Conservation (phyloP, 1,139 yeast species). For the Scheffersomyces illinoinensis region DNA sequence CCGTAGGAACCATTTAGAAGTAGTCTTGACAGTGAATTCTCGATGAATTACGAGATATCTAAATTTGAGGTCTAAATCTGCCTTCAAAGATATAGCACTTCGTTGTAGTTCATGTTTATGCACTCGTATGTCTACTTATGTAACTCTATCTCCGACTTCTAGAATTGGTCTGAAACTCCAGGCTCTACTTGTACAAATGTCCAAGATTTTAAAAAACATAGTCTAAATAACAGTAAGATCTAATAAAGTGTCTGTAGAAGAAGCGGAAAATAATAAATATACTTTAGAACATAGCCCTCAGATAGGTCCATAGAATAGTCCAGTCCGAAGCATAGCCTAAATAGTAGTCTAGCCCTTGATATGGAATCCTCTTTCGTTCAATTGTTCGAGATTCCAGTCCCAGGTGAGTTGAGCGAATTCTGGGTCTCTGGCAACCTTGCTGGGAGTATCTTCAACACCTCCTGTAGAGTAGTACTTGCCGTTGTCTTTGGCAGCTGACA, state of each 20-base stretch:
- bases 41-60: no score
- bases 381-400: slow-evolving; percentile 28
- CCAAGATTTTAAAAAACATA: not conserved
- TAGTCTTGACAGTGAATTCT: not conserved
- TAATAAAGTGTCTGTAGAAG: not conserved
- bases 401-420: slow-evolving; percentile 28
- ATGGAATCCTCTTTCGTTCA: slow-evolving; percentile 23
- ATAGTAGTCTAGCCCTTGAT: slow-evolving; percentile 1
- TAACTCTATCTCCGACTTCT: not conserved
- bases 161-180: not conserved
- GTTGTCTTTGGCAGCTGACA: slow-evolving; percentile 25
- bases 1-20: not conserved
- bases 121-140: not conserved
- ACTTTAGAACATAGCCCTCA: no score
- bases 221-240: not conserved
- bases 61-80: not conserved
- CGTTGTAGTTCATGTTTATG: not conserved
- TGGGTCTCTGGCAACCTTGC: slow-evolving; percentile 23
- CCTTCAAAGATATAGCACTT: not conserved
- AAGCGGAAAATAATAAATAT: no score
- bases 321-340: not conserved
- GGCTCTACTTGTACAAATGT: not conserved
- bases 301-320: no score
- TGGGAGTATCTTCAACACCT: slow-evolving; percentile 29
- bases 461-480: slow-evolving; percentile 40